Evolutionary conservation across 768 basidiomycete species (phyloP), one percentile per base, ranked within the genome.

Genomic region (Lactarius deliciosus): DNA sequence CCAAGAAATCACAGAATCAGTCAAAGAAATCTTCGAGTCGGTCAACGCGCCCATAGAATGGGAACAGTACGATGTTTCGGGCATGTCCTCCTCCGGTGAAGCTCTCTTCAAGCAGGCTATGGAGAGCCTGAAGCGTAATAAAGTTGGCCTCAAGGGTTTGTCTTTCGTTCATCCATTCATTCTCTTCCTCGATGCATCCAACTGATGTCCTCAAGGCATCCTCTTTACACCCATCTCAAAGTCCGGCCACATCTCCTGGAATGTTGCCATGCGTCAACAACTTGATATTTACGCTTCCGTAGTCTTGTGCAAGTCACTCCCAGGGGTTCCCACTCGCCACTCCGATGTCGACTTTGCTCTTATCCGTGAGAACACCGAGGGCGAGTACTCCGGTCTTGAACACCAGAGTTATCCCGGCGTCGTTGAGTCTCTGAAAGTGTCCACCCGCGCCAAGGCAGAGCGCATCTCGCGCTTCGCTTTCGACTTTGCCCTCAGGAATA

Each of bases 341-440:
- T 82, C 87, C 67, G 92, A 96, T 75, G 97, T 99, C 75, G 96
- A 99, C 80, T 97, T 98, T 76, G 96, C 93, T 74, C 96, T 99
- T 78, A 98, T 99, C 75, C 94, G 97, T 79, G 97, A 99, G 79
- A 99, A 99, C 81, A 99, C 97, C 18, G 97, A 99, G 83, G 97
- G 97, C 70, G 97, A 99, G 81, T 99, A 99, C 81, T 97, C 96
- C 69, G 97, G 97, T 57, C 81, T 99, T 68, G 97, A 99, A 77
- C 97, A 99, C 79, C 92, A 94, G 81, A 94, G 92, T 74, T 97
- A 90, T 78, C 97, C 97, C 13, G 97, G 97, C 76, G 97, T 99
- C 69, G 97, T 99, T 53, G 97, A 99, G 82, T 92, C 86, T 76
- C 83, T 99, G 80, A 99, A 99, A 81, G 94, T 99, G 61, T 96